Conservation (phyloP, 768 basidiomycete genomes). For the Pleurotus djamor region DNA sequence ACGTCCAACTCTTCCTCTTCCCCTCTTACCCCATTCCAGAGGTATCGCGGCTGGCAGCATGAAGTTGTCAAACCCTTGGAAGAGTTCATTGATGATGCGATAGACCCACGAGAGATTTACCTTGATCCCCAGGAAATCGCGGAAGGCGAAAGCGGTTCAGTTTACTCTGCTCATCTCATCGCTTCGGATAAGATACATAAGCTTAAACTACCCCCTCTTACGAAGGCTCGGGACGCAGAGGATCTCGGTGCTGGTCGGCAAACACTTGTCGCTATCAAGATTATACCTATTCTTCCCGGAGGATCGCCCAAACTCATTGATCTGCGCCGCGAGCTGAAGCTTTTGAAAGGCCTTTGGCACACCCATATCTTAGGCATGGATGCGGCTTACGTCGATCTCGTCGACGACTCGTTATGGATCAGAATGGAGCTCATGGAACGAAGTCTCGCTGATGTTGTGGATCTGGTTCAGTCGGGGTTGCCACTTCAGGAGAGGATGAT, state of each 20-base stretch:
- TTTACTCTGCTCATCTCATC: constrained; percentile 45
- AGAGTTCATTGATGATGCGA: constrained; percentile 59
- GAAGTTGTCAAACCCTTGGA: constrained; percentile 56
- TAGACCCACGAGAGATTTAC: constrained; percentile 65
- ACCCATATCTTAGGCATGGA: constrained; percentile 68
- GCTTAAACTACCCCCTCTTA: constrained; percentile 35
- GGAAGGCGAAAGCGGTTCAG: constrained; percentile 80
- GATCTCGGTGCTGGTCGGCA: constrained; percentile 27
- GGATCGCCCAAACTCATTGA: constrained; percentile 65
- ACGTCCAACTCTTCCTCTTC: constrained; percentile 11
- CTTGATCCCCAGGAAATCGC: constrained; percentile 74
- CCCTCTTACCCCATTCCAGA: constrained; percentile 30
- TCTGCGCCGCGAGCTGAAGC: constrained; percentile 53
- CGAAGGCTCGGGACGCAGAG: constrained; percentile 35
- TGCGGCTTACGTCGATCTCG: constrained; percentile 65
- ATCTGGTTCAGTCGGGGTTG: constrained; percentile 58
- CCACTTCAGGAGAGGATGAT: constrained; percentile 67
- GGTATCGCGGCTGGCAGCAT: constrained; percentile 64
- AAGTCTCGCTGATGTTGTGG: constrained; percentile 80
- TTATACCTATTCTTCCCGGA: constrained; percentile 55
- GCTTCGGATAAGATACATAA: constrained; percentile 31
- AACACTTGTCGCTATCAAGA: constrained; percentile 75
- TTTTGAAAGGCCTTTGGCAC: constrained; percentile 59
- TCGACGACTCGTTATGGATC: constrained; percentile 75
- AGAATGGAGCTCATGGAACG: constrained; percentile 91